These are phyloP conservation scores for Aspergillus neotritici DNA, from an alignment of 2,329 filamentous ascomycete genomes.

Conservation along the genomic window DNA sequence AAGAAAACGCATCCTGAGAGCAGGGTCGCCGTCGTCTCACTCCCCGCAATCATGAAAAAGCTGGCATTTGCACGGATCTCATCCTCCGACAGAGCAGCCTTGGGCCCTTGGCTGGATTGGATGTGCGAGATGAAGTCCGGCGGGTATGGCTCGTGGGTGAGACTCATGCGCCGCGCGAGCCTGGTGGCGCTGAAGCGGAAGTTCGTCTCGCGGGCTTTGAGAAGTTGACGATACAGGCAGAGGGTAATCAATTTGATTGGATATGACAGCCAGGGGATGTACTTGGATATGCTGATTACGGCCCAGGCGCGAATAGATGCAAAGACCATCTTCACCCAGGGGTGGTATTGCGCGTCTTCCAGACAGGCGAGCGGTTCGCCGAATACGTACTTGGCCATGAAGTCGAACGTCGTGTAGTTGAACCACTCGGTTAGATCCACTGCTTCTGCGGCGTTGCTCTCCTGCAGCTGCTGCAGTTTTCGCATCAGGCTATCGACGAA, in stretches of 20 bases:
- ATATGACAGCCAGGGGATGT: too few relatives aligned
- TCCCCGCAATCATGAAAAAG: constrained; percentile 34
- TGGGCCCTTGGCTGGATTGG: too few relatives aligned
- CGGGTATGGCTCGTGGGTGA: too few relatives aligned
- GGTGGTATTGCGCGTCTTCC: constrained; percentile 24
- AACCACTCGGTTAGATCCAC: constrained; percentile 25
- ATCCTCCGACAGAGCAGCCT: background rate
- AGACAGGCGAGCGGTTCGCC: constrained; percentile 32
- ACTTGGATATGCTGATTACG: background rate
- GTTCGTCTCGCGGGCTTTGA: too few relatives aligned
- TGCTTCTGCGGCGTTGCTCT: constrained; percentile 3
- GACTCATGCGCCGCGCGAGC: too few relatives aligned
- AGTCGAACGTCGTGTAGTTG: constrained; percentile 32
- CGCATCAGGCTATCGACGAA: constrained; percentile 18
- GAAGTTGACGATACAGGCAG: too few relatives aligned
- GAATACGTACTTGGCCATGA: constrained; percentile 24
- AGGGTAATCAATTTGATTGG: too few relatives aligned
- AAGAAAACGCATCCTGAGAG: constrained; percentile 33
- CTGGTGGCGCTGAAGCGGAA: too few relatives aligned
- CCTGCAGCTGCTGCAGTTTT: constrained; percentile 8
- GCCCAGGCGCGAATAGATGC: constrained; percentile 11
- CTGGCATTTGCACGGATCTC: constrained; percentile 21
- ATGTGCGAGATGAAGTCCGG: too few relatives aligned
- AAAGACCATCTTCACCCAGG: constrained; percentile 34
- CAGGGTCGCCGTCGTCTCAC: constrained; percentile 38